phyloP scores from a whole-genome alignment of 371 early-diverging fungal genomes.

The Zopfochytrium polystomum region DNA sequence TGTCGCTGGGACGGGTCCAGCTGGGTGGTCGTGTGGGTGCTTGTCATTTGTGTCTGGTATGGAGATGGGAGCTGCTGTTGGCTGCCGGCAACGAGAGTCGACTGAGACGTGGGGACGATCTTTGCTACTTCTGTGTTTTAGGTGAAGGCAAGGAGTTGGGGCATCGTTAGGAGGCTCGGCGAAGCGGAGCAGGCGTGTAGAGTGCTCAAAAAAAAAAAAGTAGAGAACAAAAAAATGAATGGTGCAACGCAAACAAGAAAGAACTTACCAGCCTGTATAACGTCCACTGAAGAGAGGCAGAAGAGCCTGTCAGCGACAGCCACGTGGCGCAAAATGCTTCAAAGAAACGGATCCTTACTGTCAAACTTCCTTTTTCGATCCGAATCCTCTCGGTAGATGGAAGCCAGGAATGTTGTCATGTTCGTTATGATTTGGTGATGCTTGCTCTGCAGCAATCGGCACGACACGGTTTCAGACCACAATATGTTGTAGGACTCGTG shows the following conservation, averaged over 20 bases:
- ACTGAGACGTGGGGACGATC: background rate
- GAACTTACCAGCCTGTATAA: slow-evolving; percentile 15
- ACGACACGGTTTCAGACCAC: slow-evolving; percentile 34
- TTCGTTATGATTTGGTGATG: slow-evolving; percentile 34
- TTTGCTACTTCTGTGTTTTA: slow-evolving; percentile 9
- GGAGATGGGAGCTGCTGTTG: background rate
- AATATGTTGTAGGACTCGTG: slow-evolving; percentile 33
- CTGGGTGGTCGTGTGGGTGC: background rate
- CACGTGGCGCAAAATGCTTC: background rate
- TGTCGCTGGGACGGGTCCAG: background rate
- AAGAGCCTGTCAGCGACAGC: too few relatives aligned
- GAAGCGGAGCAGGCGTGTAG: too few relatives aligned
- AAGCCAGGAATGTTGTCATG: slow-evolving; percentile 28
- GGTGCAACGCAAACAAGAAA: background rate
- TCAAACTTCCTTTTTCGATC: slow-evolving; percentile 24
- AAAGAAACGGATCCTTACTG: slow-evolving; percentile 11
- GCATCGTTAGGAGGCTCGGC: too few relatives aligned
- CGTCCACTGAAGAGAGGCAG: too few relatives aligned
- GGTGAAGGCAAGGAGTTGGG: background rate
- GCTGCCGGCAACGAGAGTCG: too few relatives aligned
- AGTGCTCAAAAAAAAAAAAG: background rate
- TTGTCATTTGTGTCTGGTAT: background rate
- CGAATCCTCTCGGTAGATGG: slow-evolving; percentile 16
- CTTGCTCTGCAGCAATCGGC: slow-evolving; percentile 30
- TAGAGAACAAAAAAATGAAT: background rate